Evolutionary conservation across 1,139 yeast species (phyloP).

Genomic region (Yamadazyma membranifaciens): DNA sequence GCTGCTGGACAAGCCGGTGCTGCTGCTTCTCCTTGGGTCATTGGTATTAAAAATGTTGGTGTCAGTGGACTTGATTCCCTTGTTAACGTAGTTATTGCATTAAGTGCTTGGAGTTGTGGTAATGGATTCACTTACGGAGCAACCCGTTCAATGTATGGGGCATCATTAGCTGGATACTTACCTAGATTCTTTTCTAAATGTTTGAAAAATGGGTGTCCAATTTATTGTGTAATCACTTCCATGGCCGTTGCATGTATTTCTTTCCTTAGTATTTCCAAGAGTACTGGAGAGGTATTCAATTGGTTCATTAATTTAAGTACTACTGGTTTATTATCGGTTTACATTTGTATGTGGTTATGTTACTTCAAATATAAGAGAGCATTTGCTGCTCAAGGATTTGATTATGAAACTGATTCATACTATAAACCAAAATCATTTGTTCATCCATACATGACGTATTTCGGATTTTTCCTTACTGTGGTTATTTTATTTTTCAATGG

Average conservation of each 20-base stretch:
- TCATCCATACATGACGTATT: slow-evolving; percentile 34
- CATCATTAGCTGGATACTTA: slow-evolving; percentile 36
- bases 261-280: slow-evolving; percentile 26
- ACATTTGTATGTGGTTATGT: slow-evolving; percentile 48
- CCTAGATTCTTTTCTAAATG: slow-evolving; percentile 35
- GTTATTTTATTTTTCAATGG: slow-evolving; percentile 38
- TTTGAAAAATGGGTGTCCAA: slow-evolving; percentile 34
- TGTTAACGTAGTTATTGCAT: slow-evolving; percentile 34
- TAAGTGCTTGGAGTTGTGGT: slow-evolving; percentile 41
- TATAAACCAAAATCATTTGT: slow-evolving; percentile 27
- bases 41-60: slow-evolving; percentile 36
- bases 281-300: slow-evolving; percentile 32
- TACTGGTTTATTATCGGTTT: slow-evolving; percentile 49
- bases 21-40: slow-evolving; percentile 41
- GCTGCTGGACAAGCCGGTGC: slow-evolving; percentile 28
- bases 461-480: slow-evolving; percentile 25
- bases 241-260: slow-evolving; percentile 25
- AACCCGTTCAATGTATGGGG: slow-evolving; percentile 35
- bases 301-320: slow-evolving; percentile 45
- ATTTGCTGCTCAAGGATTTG: slow-evolving; percentile 31
- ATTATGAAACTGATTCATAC: slow-evolving; percentile 22
- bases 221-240: slow-evolving; percentile 28
- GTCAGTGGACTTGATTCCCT: slow-evolving; percentile 35
- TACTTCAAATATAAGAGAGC: slow-evolving; percentile 41
- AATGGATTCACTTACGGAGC: slow-evolving; percentile 37